A percentile compares a stretch with the other conserved stretches of the same genome.
Evolutionary conservation across 345 rosid genomes (phyloP).

Genomic region (Euphorbia tirucalli): DNA sequence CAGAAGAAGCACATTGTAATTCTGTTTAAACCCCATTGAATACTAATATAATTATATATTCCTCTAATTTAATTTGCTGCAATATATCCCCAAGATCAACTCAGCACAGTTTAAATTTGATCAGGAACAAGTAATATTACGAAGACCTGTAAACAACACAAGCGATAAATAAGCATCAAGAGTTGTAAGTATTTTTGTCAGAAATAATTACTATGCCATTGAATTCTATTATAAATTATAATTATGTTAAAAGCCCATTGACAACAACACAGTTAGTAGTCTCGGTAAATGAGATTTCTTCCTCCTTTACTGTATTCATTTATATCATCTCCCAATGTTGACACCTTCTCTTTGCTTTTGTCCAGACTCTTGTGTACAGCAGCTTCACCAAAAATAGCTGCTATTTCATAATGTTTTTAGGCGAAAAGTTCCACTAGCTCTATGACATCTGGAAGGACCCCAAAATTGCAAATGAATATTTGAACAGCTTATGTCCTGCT

Average conservation of each 20-base stretch:
- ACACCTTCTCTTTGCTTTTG: too few relatives aligned
- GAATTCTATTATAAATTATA: not conserved
- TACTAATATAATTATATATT: too few relatives aligned
- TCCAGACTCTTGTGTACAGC: not conserved
- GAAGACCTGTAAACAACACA: too few relatives aligned
- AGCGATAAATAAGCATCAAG: not conserved
- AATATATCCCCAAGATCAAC: too few relatives aligned
- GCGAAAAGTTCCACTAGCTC: not conserved
- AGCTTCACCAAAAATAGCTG: not conserved
- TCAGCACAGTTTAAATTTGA: too few relatives aligned
- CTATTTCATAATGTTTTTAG: not conserved
- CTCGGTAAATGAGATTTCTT: not conserved
- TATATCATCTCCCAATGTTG: not conserved
- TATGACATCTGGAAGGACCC: not conserved
- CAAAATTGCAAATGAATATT: not conserved
- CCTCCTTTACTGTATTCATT: not conserved
- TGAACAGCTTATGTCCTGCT: not conserved
- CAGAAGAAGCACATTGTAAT: too few relatives aligned
- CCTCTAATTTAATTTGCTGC: too few relatives aligned
- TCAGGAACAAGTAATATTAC: too few relatives aligned
- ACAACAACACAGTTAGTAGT: not conserved
- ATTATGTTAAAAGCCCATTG: not conserved
- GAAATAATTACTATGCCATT: not conserved
- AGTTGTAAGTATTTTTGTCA: not conserved
- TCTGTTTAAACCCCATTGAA: too few relatives aligned